Base-by-base conservation (phyloP, 2,329 filamentous ascomycete genomes). In the Pseudocercospora fijiensis region DNA sequence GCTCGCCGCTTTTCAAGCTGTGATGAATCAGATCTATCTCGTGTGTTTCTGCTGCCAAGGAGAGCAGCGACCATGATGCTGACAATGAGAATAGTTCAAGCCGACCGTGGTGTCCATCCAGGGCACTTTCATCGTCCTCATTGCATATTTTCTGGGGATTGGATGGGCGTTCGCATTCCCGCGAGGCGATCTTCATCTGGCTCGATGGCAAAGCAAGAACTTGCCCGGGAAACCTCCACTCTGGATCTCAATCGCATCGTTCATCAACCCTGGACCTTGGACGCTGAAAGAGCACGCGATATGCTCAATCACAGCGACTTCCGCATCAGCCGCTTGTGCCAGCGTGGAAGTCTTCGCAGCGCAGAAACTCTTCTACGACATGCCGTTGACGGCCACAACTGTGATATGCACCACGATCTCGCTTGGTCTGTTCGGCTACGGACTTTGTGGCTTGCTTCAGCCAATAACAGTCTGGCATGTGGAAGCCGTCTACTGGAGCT, bases 71-170 rank as follows among this genome's bases (percentile, higher is more conserved):
- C 20, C 4, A 26, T 5, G 9, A 22, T 49, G 47, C 45, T 33
- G 20, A 52, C 45, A 5, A 9, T 43, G 11, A 27, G 7, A 37
- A 22, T 47, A 84, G 81, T 85, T 83, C 72, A 85, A 85, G 78
- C 83, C 83, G 0, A 85, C 83, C 0, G 2, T 41, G 0, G 71
- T 82, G 37, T 77, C 76, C 2, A 82, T 85, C 18, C 77, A 78
- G 16, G 83, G 83, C 41, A 85, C 83, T 0, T 86, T 85, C 60
- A 84, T 85, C 58, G 83, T 85, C 4, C 78, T 86, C 45, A 84
- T 86, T 52, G 81, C 82, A 11, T 85, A 85, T 73, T 85, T 86
- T 56, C 57, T 81, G 1, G 84, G 84, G 8, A 82, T 82, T 8
- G 79, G 74, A 3, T 84, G 79, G 81, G 76, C 82, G 0, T 67